Conservation (phyloP, 257 asterid genomes). For the Paraleonurus japonicus region DNA sequence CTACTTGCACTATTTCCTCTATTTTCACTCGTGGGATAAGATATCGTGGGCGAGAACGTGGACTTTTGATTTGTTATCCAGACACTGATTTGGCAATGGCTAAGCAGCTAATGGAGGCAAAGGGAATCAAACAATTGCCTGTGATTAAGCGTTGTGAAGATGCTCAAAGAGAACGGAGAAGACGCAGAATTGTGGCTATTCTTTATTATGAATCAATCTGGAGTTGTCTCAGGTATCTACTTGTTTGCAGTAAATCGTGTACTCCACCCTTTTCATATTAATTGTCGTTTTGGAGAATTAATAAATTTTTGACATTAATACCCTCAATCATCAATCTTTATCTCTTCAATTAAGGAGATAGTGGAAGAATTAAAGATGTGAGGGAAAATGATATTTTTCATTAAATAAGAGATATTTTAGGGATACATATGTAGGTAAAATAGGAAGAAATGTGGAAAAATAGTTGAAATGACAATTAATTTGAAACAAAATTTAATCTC, state of each 20-base stretch:
- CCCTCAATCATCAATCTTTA: too few relatives aligned
- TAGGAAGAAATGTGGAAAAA: too few relatives aligned
- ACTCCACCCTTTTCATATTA: too few relatives aligned
- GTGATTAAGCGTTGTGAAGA: slow-evolving; percentile 72
- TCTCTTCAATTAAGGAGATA: too few relatives aligned
- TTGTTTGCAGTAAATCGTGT: slow-evolving; percentile 7
- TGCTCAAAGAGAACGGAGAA: slow-evolving; percentile 61
- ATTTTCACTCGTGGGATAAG: slow-evolving; percentile 78
- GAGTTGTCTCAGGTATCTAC: slow-evolving; percentile 64
- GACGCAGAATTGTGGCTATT: slow-evolving; percentile 55
- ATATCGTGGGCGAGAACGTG: slow-evolving; percentile 68
- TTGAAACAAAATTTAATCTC: too few relatives aligned
- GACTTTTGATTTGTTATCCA: slow-evolving; percentile 79
- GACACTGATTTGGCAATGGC: slow-evolving; percentile 88
- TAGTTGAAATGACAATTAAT: too few relatives aligned
- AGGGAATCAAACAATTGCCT: slow-evolving; percentile 89
- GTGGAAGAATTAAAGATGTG: too few relatives aligned
- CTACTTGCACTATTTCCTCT: slow-evolving; percentile 63
- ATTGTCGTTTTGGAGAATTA: too few relatives aligned
- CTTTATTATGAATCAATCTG: slow-evolving; percentile 80
- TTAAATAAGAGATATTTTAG: too few relatives aligned
- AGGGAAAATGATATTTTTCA: too few relatives aligned
- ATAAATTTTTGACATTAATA: too few relatives aligned
- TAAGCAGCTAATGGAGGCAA: slow-evolving; percentile 96
- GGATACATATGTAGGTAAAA: too few relatives aligned